Evolutionary conservation across 2,329 filamentous ascomycete genomes (phyloP).

Genomic region (Geosmithia putterillii): DNA sequence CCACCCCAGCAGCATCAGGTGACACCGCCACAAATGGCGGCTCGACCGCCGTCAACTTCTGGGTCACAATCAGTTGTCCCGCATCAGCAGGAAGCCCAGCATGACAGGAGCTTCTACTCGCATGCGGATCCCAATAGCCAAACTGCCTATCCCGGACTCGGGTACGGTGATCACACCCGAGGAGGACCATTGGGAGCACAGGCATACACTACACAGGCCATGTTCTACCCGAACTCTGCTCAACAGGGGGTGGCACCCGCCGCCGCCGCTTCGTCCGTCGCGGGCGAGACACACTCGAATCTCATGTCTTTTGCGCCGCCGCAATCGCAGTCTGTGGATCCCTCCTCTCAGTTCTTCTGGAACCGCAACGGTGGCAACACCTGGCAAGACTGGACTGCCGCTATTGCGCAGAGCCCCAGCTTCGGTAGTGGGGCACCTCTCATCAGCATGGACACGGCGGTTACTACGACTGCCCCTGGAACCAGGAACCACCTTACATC

Average conservation of each 20-base stretch:
- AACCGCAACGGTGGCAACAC: constrained; percentile 23
- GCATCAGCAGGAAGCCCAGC: background rate
- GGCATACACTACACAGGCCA: constrained; percentile 5
- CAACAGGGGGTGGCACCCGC: too few species aligned
- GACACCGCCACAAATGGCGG: background rate
- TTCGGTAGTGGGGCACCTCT: constrained; percentile 36
- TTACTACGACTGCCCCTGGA: constrained; percentile 5
- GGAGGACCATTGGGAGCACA: background rate
- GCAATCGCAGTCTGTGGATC: constrained; percentile 18
- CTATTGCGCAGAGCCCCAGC: constrained; percentile 35
- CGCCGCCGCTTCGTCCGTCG: constrained; percentile 8
- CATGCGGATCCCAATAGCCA: constrained; percentile 11
- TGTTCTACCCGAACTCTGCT: constrained; percentile 14
- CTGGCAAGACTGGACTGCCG: constrained; percentile 43
- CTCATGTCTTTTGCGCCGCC: constrained; percentile 27
- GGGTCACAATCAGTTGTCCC: background rate
- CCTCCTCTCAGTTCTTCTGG: constrained; percentile 19
- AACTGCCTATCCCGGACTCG: constrained; percentile 10
- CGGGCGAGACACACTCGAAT: constrained; percentile 16
- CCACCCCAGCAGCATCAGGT: background rate
- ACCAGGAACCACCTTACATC: background rate
- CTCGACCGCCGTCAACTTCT: background rate
- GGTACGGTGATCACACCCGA: constrained; percentile 15
- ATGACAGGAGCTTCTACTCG: constrained; percentile 17
- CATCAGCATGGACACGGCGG: constrained; percentile 27